Conservation (phyloP, 2,329 filamentous ascomycete species). For the Xylaria arbuscula region DNA sequence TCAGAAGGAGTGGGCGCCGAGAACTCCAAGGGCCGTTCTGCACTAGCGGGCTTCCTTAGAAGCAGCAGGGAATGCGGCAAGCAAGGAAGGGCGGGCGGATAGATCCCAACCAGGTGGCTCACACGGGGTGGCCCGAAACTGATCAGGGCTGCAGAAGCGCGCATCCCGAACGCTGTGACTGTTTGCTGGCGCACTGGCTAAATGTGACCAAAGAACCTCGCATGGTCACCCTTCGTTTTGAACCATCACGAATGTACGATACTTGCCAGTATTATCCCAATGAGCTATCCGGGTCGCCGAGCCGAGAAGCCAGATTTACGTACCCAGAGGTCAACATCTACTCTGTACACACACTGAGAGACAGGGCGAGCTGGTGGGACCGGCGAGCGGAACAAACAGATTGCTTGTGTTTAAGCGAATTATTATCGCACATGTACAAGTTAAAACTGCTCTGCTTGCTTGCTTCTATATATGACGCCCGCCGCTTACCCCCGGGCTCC, state of each 20-base stretch:
- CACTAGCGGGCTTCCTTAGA: slow-evolving; percentile 43
- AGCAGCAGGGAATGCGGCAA: slow-evolving; percentile 46
- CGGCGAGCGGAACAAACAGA: not conserved
- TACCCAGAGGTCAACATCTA: not conserved
- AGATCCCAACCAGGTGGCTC: slow-evolving; percentile 51
- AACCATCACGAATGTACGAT: slow-evolving; percentile 8
- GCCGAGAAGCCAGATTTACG: slow-evolving; percentile 22
- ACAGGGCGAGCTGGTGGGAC: not conserved
- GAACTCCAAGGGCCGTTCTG: slow-evolving; percentile 41
- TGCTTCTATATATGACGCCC: slow-evolving; percentile 7
- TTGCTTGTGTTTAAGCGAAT: slow-evolving; percentile 6
- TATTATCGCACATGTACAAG: not conserved
- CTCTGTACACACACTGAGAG: not conserved
- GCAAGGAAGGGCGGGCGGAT: slow-evolving; percentile 47
- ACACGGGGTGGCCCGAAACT: slow-evolving; percentile 51
- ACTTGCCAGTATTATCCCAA: slow-evolving; percentile 9
- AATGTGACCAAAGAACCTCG: slow-evolving; percentile 35
- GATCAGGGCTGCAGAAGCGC: slow-evolving; percentile 44
- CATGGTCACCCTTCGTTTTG: slow-evolving; percentile 15
- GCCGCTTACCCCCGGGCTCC: not conserved
- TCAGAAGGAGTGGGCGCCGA: slow-evolving; percentile 39
- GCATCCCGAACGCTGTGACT: slow-evolving; percentile 36
- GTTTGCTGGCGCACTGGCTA: slow-evolving; percentile 34
- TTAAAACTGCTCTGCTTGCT: slow-evolving; percentile 3
- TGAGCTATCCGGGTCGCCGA: slow-evolving; percentile 23